These are phyloP conservation scores for Nephelium lappaceum DNA, from an alignment of 345 rosid species.

Conservation along the genomic window DNA sequence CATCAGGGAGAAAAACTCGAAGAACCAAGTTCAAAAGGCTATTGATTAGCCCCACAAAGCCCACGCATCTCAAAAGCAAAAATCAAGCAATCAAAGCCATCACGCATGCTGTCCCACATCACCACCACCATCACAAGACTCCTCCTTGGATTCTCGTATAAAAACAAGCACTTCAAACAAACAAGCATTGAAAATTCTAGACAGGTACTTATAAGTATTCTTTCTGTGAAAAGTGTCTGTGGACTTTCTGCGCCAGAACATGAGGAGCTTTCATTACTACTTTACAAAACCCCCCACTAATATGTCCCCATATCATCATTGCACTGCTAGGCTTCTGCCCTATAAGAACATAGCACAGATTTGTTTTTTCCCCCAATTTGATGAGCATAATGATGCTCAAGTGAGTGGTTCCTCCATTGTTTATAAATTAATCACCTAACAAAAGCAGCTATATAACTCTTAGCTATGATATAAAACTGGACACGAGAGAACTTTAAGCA, in stretches of 20 bases:
- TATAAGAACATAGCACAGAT: slow-evolving; percentile 3
- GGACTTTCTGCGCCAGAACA: slow-evolving; percentile 31
- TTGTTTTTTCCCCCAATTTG: background rate
- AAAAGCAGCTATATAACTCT: background rate
- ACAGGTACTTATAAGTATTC: background rate
- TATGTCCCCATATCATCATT: slow-evolving; percentile 27
- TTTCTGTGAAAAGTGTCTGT: background rate
- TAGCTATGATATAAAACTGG: background rate
- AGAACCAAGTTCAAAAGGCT: slow-evolving; percentile 15
- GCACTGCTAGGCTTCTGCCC: slow-evolving; percentile 11
- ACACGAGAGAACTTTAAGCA: slow-evolving; percentile 1
- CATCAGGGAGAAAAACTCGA: background rate
- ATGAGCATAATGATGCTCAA: background rate
- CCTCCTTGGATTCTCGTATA: slow-evolving; percentile 24
- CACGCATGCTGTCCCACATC: slow-evolving; percentile 21
- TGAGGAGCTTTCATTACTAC: slow-evolving; percentile 19
- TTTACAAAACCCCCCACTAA: background rate
- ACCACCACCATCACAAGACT: background rate
- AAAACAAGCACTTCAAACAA: background rate
- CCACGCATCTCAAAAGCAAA: slow-evolving; percentile 8
- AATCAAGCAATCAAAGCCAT: slow-evolving; percentile 3
- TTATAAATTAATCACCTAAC: background rate
- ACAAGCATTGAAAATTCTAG: background rate
- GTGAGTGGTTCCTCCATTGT: background rate
- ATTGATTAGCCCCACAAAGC: slow-evolving; percentile 21